Conservation (phyloP, 768 basidiomycete genomes). For the Udeniomyces megalosporus region DNA sequence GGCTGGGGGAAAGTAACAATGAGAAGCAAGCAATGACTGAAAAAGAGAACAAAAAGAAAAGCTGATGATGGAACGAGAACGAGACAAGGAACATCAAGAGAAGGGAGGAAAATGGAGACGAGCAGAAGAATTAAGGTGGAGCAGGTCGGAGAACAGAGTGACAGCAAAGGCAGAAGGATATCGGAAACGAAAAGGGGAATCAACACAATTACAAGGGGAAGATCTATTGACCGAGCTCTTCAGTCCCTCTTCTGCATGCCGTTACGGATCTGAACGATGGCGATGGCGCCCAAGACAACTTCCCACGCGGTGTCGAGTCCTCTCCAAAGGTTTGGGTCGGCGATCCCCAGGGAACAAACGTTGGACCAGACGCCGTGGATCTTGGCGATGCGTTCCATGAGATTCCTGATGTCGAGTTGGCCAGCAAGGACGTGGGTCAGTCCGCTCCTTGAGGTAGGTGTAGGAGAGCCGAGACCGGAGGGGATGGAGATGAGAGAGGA, state of each 20-base stretch:
- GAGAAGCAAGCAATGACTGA: too few species aligned
- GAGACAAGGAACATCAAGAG: too few species aligned
- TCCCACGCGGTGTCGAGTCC: slow-evolving; percentile 13
- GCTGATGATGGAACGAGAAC: too few species aligned
- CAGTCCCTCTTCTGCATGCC: too few species aligned
- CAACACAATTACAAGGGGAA: not conserved
- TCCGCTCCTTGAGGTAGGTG: not conserved
- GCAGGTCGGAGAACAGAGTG: too few species aligned
- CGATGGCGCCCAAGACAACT: slow-evolving; percentile 4
- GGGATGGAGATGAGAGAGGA: slow-evolving; percentile 2
- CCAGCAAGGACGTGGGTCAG: not conserved
- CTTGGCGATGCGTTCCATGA: slow-evolving; percentile 3
- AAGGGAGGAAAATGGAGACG: too few species aligned
- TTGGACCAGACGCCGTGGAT: slow-evolving; percentile 13
- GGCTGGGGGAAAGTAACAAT: too few species aligned
- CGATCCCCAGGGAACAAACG: slow-evolving; percentile 5
- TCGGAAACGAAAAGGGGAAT: too few species aligned
- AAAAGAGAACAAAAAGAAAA: too few species aligned
- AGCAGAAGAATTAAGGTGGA: too few species aligned
- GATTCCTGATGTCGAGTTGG: not conserved
- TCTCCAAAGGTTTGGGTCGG: slow-evolving; percentile 8
- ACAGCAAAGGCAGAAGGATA: too few species aligned
- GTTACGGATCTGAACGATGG: slow-evolving; percentile 3
- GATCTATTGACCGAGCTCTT: too few species aligned
- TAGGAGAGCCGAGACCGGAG: not conserved